These are phyloP conservation scores for Zygosaccharomyces kombuchaensis DNA, from an alignment of 805 yeast genomes.

Conservation along the genomic window DNA sequence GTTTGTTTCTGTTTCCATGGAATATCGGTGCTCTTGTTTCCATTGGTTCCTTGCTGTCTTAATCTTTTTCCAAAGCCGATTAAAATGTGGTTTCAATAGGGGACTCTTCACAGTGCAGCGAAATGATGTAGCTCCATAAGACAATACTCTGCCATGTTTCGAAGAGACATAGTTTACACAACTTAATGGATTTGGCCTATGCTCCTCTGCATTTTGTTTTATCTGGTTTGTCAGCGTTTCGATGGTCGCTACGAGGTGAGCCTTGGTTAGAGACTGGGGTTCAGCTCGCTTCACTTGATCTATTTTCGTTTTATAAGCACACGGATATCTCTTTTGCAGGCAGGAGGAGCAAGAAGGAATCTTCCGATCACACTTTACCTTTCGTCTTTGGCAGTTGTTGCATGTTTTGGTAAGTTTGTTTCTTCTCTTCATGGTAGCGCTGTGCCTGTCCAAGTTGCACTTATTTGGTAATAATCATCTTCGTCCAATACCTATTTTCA, in stretches of 20 bases:
- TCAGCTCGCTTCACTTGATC: background rate
- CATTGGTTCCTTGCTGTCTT: background rate
- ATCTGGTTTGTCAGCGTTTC: background rate
- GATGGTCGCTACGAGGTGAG: background rate
- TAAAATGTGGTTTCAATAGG: background rate
- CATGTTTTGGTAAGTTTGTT: background rate
- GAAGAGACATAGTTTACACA: constrained; percentile 5
- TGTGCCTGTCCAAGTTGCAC: background rate
- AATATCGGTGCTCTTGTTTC: background rate
- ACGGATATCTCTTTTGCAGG: background rate
- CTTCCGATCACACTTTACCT: background rate
- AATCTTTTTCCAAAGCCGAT: background rate
- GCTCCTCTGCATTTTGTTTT: background rate
- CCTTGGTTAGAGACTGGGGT: background rate
- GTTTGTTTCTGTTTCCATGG: background rate
- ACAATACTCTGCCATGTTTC: constrained; percentile 6
- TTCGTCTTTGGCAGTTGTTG: background rate
- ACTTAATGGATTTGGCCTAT: constrained; percentile 1
- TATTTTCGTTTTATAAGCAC: background rate
- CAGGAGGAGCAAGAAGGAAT: background rate
- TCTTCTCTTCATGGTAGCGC: background rate
- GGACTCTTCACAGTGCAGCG: background rate
- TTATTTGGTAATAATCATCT: background rate
- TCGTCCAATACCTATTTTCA: too few relatives aligned
- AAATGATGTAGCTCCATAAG: constrained; percentile 9